phyloP scores from a whole-genome alignment of 305 asterid genomes.

The Withania somnifera region DNA sequence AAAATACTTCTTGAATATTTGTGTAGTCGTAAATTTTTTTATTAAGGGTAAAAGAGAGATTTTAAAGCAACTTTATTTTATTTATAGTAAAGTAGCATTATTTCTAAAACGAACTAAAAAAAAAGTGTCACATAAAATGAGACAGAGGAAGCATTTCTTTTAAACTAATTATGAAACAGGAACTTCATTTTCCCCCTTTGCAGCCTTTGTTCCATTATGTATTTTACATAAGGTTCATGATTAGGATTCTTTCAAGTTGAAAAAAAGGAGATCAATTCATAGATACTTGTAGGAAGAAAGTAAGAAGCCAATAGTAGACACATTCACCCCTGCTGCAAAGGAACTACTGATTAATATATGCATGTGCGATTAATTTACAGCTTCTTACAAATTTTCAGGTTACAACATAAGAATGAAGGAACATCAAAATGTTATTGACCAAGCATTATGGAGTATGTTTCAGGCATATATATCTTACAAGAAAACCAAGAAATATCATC shows the following conservation, averaged over 20 bases:
- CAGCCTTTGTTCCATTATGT: background rate
- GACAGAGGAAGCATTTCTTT: too few relatives aligned
- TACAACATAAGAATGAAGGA: background rate
- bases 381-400: background rate
- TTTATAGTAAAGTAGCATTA: too few relatives aligned
- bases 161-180: background rate
- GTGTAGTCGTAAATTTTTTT: too few relatives aligned
- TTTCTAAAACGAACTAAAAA: too few relatives aligned
- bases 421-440: background rate
- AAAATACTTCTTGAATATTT: too few relatives aligned
- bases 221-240: background rate
- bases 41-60: too few relatives aligned
- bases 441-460: background rate
- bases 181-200: background rate
- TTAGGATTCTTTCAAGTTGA: background rate
- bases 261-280: background rate
- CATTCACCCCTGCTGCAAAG: background rate
- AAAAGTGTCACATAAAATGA: too few relatives aligned
- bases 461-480: background rate
- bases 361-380: background rate
- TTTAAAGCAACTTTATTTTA: too few relatives aligned
- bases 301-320: background rate
- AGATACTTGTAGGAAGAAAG: background rate
- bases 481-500: conserved; percentile 16
- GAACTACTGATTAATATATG: background rate